Evolutionary conservation across 1,284 basidiomycete species (phyloP), one percentile per base, ranked within the genome.

Genomic region (Puccinia horiana): DNA sequence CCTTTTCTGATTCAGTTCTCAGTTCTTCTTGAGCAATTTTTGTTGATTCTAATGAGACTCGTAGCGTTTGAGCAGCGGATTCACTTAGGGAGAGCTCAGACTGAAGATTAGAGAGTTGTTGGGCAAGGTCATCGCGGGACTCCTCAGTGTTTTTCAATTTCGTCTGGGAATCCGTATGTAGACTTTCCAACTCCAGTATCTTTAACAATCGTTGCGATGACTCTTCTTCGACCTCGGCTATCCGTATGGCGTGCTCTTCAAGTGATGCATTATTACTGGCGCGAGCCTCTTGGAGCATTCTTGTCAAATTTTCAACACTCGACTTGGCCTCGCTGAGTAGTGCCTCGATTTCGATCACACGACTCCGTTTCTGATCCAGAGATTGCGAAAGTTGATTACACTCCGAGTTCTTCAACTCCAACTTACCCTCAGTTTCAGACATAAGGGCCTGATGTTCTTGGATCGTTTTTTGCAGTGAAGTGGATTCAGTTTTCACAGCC

Each of bases 61-160:
- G 70, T 67, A 76, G 35, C 29, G 8, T 26, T 75, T 76, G 29
- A 18, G 61, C 61, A 42, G 61, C 29, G 2, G 72, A 42, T 54
- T 82, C 44, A 58, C 56, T 58, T n/a, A 56, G 52, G 6, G 47
- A 69, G 37, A 69, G 73, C 42, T 69, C 37, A 44, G 80, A 75
- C 75, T 82, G 23, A 32, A 82, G 44, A 58, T 49, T 8, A 23
- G 73, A 69, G 26, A 56, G n/a, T 32, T 67, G 42, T 76, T 76
- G 32, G 26, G 42, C 40, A 32, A 76, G 54, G 8, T 23, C 32
- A 42, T 61, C 56, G 26, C 74, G 74, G n/a, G n/a, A 58, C 11
- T 47, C 58, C 63, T 58, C 58, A 29, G 37, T 26, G 1, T 63
- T 37, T 26, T 29, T 58, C 56, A 76, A 40, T 12, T 20, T 58